phyloP scores from a whole-genome alignment of 2,329 filamentous ascomycete genomes.

The Fusarium sp. region DNA sequence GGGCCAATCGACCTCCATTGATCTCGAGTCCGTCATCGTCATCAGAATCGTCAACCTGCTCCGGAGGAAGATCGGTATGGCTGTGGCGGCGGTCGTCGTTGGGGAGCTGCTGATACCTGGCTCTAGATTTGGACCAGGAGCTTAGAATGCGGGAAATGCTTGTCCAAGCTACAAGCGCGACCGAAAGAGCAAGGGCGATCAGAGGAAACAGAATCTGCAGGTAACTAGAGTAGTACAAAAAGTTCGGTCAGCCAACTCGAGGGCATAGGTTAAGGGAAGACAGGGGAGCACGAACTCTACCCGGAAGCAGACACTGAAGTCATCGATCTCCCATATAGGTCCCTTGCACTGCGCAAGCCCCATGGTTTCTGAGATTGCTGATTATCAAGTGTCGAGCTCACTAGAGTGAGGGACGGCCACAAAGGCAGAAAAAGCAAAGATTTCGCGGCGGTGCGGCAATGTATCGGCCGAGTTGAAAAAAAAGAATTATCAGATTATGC shows the following conservation, averaged over 20 bases:
- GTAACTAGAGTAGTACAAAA: slow-evolving; percentile 48
- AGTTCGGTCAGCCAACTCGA: slow-evolving; percentile 28
- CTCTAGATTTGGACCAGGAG: slow-evolving; percentile 64
- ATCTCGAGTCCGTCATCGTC: slow-evolving; percentile 72
- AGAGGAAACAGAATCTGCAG: slow-evolving; percentile 82
- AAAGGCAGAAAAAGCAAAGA: slow-evolving; percentile 16
- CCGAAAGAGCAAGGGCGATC: slow-evolving; percentile 76
- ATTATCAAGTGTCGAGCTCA: slow-evolving; percentile 35
- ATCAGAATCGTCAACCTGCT: slow-evolving; percentile 61
- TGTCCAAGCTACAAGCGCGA: slow-evolving; percentile 74
- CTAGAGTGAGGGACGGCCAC: slow-evolving; percentile 26
- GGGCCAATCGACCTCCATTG: slow-evolving; percentile 67
- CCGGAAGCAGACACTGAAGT: slow-evolving; percentile 74
- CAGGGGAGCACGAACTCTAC: slow-evolving; percentile 69
- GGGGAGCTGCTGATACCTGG: slow-evolving; percentile 67
- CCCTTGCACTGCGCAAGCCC: slow-evolving; percentile 67
- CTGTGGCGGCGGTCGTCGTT: slow-evolving; percentile 58
- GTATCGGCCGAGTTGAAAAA: slow-evolving; percentile 7
- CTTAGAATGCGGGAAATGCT: slow-evolving; percentile 64
- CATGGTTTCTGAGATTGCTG: slow-evolving; percentile 52
- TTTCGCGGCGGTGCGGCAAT: slow-evolving; percentile 28
- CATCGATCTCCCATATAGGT: slow-evolving; percentile 74
- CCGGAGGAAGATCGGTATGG: slow-evolving; percentile 67
- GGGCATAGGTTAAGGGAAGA: not conserved
- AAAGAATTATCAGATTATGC: slow-evolving; percentile 6